Evolutionary conservation across 1,284 basidiomycete species (phyloP).

Genomic region (Rhizopogon parksii): DNA sequence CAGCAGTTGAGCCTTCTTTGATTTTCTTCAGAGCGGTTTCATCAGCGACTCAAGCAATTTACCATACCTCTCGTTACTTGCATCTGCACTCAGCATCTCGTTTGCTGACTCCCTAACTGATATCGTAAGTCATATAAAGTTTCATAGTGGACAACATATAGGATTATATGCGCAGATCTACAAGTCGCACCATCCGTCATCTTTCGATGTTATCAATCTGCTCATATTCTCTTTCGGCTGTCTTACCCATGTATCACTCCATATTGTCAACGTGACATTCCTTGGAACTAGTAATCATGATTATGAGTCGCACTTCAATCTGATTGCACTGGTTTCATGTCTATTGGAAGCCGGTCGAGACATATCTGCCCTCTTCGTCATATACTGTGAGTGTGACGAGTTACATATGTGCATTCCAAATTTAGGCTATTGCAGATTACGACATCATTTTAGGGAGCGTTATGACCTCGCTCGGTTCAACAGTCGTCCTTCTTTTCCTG

Average conservation of each 20-base stretch:
- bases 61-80: constrained; percentile 11
- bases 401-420: neutral
- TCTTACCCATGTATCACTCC: constrained; percentile 11
- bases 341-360: constrained; percentile 14
- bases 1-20: neutral
- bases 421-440: constrained; percentile 12
- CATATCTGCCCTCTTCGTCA: constrained; percentile 13
- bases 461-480: constrained; percentile 9
- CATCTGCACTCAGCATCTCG: constrained; percentile 16
- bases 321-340: neutral
- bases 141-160: neutral
- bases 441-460: constrained; percentile 15
- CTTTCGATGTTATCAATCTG: constrained; percentile 16
- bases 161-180: constrained; percentile 12
- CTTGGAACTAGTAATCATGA: neutral
- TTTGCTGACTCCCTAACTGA: constrained; percentile 17
- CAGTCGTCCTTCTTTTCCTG: constrained; percentile 1
- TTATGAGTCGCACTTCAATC: neutral
- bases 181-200: constrained; percentile 13
- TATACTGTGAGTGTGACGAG: constrained; percentile 15
- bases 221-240: constrained; percentile 19
- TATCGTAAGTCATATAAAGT: constrained; percentile 14
- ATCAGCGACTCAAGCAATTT: constrained; percentile 3
- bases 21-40: constrained; percentile 12
- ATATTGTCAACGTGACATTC: constrained; percentile 2